phyloP scores from a whole-genome alignment of 352 stramenopile species.

The Thraustochytrium sp. region DNA sequence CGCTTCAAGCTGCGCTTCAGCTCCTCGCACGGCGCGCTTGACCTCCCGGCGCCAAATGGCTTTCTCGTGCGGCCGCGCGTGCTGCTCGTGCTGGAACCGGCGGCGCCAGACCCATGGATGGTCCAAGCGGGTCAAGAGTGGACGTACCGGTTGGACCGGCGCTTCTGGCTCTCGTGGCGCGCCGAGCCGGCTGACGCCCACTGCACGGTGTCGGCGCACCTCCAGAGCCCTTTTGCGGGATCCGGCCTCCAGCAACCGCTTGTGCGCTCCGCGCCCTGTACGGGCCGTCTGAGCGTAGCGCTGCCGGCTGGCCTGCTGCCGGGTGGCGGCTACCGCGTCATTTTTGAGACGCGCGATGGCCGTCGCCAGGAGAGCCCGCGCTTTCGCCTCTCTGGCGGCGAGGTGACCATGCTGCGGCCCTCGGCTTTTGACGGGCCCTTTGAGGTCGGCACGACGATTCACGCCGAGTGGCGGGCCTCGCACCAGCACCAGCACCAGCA shows the following conservation, averaged over 20 bases:
- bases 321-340: neutral
- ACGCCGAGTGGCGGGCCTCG: neutral
- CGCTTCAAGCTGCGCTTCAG: neutral
- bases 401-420: neutral
- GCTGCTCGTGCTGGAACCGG: neutral
- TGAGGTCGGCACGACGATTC: neutral
- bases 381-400: neutral
- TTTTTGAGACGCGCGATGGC: neutral
- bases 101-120: slow-evolving; percentile 5
- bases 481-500: too few relatives aligned
- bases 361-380: neutral
- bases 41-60: neutral
- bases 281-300: neutral
- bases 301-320: neutral
- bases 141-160: neutral
- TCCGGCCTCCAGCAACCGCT: neutral
- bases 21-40: neutral
- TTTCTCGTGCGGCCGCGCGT: neutral
- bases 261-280: neutral
- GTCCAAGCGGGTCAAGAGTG: neutral
- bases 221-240: neutral
- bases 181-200: neutral
- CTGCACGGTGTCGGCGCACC: neutral
- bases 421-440: neutral
- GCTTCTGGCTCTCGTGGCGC: neutral